Evolutionary conservation across 1,284 basidiomycete species (phyloP), one percentile per base, ranked within the genome.

Genomic region (Calocybe gambosa): DNA sequence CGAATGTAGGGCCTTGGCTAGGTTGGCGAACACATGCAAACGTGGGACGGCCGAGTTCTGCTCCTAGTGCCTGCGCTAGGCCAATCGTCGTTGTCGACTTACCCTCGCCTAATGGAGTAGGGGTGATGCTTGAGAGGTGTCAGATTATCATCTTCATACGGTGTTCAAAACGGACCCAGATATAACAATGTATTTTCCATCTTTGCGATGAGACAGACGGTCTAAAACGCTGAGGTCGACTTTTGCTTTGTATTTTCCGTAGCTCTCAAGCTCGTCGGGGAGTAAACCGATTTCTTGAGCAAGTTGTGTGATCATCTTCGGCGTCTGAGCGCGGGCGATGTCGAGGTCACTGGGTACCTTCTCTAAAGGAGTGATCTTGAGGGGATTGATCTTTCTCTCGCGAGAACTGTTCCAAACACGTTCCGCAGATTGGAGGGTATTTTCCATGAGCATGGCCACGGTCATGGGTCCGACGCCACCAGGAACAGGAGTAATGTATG

Each of bases 401-500:
- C 85, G 80, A 33, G 75, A 67, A 42, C 78, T 71, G 56, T 88
- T 77, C 76, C 85, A 93, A 44, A 84, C 72, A 50, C 89, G 82
- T 65, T 91, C 80, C 25, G 95, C 93, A 45, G 91, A 88, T 53
- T 76, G 71, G 54, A 93, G 73, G 0, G 95, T 95, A 70, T 99
- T 99, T 62, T 85, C 80, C 95, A 99, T 98, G 55, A 99, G 84
- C 77, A 98, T 81, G 35, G 96, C 96, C 50, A 99, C 96, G 7
- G 96, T 99, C 95, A 98, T 97, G 23, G 96, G 96, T 18, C 96
- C 96, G 45, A 99, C 96, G 54, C 96, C 96, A 62, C 93, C 93
- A 0, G 96, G 96, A 13, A 99, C 96, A 36, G 96, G 96, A 0
- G 96, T 99, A 62, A 99, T 97, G 65, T 85, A 73, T 3, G 87